These are phyloP conservation scores for Aureobasidium lini DNA, from an alignment of 2,329 filamentous ascomycete species.

Conservation along the genomic window DNA sequence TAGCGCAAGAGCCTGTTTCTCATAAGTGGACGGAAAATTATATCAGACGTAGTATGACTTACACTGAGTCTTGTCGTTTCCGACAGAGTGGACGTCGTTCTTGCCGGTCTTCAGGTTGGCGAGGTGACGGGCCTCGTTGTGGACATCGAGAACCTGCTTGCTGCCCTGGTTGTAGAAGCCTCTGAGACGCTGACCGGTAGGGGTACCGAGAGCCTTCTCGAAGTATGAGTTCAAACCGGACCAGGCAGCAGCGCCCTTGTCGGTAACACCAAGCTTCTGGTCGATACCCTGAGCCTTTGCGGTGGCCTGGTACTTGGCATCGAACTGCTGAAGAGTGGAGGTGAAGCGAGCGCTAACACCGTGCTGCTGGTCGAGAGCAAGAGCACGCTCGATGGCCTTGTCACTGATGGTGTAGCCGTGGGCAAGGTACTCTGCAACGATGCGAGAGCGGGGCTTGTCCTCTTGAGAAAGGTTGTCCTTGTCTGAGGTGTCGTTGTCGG, in stretches of 20 bases:
- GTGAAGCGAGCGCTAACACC: slow-evolving; percentile 78
- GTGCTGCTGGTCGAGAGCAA: slow-evolving; percentile 84
- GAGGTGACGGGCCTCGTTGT: slow-evolving; percentile 79
- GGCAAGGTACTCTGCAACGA: slow-evolving; percentile 92
- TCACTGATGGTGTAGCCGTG: slow-evolving; percentile 84
- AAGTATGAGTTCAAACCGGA: slow-evolving; percentile 79
- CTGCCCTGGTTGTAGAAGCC: slow-evolving; percentile 79
- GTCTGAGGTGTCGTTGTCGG: slow-evolving; percentile 49
- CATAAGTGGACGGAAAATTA: background rate
- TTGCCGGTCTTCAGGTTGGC: slow-evolving; percentile 72
- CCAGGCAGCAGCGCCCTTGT: slow-evolving; percentile 61
- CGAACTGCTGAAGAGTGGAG: slow-evolving; percentile 64
- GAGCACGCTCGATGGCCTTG: slow-evolving; percentile 69
- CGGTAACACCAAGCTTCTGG: slow-evolving; percentile 71
- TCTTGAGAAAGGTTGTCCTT: slow-evolving; percentile 81
- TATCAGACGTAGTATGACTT: background rate
- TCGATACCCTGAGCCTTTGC: slow-evolving; percentile 82
- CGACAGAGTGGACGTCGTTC: slow-evolving; percentile 41
- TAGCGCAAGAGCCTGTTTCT: slow-evolving; percentile 32
- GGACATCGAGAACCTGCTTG: slow-evolving; percentile 90
- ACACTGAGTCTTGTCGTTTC: slow-evolving; percentile 36
- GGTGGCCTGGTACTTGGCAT: slow-evolving; percentile 77
- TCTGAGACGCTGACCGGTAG: slow-evolving; percentile 80
- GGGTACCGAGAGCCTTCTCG: slow-evolving; percentile 81
- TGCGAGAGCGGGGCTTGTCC: slow-evolving; percentile 90